phyloP scores from a whole-genome alignment of 108 stramenopile species.

The Nitzschia sp. region DNA sequence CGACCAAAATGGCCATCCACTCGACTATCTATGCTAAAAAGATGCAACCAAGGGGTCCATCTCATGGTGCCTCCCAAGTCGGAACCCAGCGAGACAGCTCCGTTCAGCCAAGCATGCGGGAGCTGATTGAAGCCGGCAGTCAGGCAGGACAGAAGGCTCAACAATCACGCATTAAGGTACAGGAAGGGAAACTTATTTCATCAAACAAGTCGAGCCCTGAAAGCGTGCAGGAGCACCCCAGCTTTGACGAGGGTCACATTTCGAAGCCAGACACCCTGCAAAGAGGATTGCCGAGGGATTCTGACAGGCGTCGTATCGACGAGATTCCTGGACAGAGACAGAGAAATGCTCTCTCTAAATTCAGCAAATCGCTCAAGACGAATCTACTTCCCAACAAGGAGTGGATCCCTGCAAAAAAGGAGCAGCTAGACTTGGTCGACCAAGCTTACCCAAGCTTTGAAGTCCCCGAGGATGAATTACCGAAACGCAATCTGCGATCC shows the following conservation, averaged over 20 bases:
- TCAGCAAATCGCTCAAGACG: not conserved
- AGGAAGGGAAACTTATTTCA: too few relatives aligned
- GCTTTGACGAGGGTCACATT: slow-evolving; percentile 5
- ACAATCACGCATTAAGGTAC: too few relatives aligned
- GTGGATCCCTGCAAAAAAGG: slow-evolving; percentile 11
- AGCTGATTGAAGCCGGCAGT: not conserved
- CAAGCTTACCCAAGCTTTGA: slow-evolving; percentile 10
- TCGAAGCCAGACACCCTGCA: not conserved
- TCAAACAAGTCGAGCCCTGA: not conserved
- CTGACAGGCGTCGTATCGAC: too few relatives aligned
- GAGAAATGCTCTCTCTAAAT: slow-evolving; percentile 10
- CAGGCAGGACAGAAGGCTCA: too few relatives aligned
- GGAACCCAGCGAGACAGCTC: too few relatives aligned
- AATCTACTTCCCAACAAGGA: not conserved
- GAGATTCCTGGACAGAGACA: too few relatives aligned
- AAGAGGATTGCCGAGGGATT: not conserved
- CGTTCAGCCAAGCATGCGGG: not conserved
- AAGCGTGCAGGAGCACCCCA: slow-evolving; percentile 3
- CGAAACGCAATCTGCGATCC: not conserved
- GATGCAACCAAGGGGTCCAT: too few relatives aligned
- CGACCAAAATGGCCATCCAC: too few relatives aligned
- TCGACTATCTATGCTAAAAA: too few relatives aligned
- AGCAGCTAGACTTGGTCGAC: slow-evolving; percentile 6
- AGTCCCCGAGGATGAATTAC: slow-evolving; percentile 3
- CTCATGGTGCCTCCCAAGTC: too few relatives aligned